Percentiles rank a stretch among this genome's conserved stretches.
phyloP scores from a whole-genome alignment of 148 eudicot genomes.

The Selenicereus undatus region DNA sequence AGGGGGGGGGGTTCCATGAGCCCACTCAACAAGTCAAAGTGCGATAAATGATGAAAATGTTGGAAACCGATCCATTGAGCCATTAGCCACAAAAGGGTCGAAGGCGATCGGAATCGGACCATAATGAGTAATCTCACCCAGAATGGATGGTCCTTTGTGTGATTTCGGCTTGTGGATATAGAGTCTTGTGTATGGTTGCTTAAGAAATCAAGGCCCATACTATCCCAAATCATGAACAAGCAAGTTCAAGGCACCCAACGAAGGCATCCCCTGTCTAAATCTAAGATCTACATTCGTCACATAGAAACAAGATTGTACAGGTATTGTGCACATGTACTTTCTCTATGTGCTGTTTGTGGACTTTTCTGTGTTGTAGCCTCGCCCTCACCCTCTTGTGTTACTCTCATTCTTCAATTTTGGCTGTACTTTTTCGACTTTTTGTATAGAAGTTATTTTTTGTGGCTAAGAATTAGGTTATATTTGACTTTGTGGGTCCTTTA shows the following conservation, averaged over 20 bases:
- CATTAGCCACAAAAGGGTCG: background rate
- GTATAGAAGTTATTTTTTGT: background rate
- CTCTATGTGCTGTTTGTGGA: background rate
- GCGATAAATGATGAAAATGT: background rate
- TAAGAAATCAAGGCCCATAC: conserved; percentile 7
- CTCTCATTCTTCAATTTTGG: background rate
- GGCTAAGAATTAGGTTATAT: background rate
- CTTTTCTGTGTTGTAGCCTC: background rate
- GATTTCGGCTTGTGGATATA: conserved; percentile 12
- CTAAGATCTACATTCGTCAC: background rate
- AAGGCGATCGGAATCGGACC: conserved; percentile 6
- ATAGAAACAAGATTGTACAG: conserved; percentile 4
- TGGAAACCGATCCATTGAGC: background rate
- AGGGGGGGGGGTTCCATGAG: background rate
- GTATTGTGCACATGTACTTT: conserved; percentile 13
- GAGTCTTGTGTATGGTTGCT: background rate
- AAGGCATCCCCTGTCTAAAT: background rate
- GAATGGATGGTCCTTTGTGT: background rate
- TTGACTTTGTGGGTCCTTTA: background rate
- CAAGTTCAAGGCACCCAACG: conserved; percentile 4
- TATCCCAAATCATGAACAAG: conserved; percentile 7
- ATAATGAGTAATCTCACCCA: background rate
- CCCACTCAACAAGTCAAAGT: background rate
- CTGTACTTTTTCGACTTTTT: background rate
- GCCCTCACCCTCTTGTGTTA: background rate